Conservation (phyloP, 2,329 filamentous ascomycete genomes). For the Neoscytalidium dimidiatum region DNA sequence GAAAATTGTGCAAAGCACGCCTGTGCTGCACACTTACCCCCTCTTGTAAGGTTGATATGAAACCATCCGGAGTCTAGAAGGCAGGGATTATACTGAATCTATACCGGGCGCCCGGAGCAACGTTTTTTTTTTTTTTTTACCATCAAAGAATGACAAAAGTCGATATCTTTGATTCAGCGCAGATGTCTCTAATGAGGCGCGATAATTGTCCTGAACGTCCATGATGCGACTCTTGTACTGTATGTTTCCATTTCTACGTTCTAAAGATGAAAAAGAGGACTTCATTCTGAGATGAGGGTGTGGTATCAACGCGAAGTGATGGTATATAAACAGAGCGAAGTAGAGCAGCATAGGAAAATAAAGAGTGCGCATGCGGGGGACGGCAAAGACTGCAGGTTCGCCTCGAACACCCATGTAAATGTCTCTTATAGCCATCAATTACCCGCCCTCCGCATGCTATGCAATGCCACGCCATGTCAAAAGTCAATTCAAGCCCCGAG, state of each 20-base stretch:
- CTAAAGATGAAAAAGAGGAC: neutral
- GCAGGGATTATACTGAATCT: no score
- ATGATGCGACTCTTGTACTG: neutral
- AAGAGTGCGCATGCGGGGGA: neutral
- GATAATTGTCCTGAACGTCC: neutral
- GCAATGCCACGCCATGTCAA: neutral
- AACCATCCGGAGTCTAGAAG: no score
- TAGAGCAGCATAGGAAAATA: neutral
- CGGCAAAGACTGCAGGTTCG: slow-evolving; percentile 8
- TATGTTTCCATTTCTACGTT: neutral
- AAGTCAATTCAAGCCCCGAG: neutral
- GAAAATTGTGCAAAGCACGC: neutral
- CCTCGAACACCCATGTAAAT: slow-evolving; percentile 7
- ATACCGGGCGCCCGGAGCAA: no score
- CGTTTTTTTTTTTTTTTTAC: no score
- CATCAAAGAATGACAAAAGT: no score
- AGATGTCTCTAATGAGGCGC: no score
- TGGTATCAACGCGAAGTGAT: slow-evolving; percentile 17
- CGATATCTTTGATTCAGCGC: no score
- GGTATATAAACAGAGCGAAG: slow-evolving; percentile 12
- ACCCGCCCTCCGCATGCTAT: neutral
- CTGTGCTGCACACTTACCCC: no score
- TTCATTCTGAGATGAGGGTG: slow-evolving; percentile 13
- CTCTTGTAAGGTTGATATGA: no score
- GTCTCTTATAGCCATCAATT: neutral